Percentiles rank a stretch among this genome's conserved stretches.
Conservation (phyloP, 1,139 yeast genomes). For the Hemisphaericaspora lyxosophila region DNA sequence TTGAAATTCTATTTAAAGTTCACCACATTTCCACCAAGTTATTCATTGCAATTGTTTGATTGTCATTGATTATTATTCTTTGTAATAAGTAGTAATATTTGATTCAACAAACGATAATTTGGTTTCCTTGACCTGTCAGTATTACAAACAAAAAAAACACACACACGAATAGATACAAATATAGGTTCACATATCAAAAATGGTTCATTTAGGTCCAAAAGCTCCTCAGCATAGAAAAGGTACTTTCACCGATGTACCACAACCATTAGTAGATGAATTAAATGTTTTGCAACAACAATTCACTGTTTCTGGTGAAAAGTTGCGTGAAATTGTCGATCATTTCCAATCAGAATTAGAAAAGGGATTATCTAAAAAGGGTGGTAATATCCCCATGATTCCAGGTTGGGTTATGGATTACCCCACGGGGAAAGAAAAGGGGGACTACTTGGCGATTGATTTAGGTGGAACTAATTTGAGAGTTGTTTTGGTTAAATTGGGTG, state of each 20-base stretch:
- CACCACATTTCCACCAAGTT: no score
- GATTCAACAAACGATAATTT: no score
- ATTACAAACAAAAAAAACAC: no score
- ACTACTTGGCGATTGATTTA: slow-evolving; percentile 87
- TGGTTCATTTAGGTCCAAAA: slow-evolving; percentile 86
- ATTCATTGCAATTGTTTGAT: no score
- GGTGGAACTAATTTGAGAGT: slow-evolving; percentile 96
- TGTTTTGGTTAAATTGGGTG: slow-evolving; percentile 77
- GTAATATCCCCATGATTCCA: slow-evolving; percentile 93
- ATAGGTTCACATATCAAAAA: slow-evolving; percentile 26
- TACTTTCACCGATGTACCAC: slow-evolving; percentile 74
- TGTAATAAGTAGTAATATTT: no score
- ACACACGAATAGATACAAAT: no score
- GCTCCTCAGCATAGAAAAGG: slow-evolving; percentile 82
- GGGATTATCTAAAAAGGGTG: slow-evolving; percentile 73
- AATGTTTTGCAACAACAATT: slow-evolving; percentile 61
- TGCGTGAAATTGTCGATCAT: slow-evolving; percentile 67
- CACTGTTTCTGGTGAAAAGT: slow-evolving; percentile 58
- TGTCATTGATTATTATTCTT: no score
- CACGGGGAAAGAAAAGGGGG: slow-evolving; percentile 86
- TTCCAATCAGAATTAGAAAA: slow-evolving; percentile 66
- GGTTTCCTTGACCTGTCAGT: no score
- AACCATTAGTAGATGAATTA: slow-evolving; percentile 58
- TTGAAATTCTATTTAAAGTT: no score
- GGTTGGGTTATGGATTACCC: slow-evolving; percentile 96